Percentiles rank a stretch among this genome's conserved stretches.
Evolutionary conservation across 352 stramenopile genomes (phyloP).

Genomic region (Globisporangium rhizosaccharum): DNA sequence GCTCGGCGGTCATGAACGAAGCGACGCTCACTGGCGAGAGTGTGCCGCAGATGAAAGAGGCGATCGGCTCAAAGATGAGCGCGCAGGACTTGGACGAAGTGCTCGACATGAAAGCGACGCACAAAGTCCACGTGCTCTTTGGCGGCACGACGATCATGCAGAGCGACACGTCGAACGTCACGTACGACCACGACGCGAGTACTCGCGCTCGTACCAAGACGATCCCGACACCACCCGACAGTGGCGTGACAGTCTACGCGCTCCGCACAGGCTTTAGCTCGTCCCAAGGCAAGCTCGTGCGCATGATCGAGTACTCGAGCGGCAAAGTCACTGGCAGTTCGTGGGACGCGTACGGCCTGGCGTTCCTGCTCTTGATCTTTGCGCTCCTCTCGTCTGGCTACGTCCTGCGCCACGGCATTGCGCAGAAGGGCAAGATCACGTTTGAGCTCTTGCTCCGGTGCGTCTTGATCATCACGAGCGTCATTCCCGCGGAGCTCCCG

Average conservation of each 20-base stretch:
- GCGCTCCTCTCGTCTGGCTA: constrained; percentile 93
- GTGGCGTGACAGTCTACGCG: constrained; percentile 92
- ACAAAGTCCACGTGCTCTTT: constrained; percentile 92
- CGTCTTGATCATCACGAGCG: constrained; percentile 98
- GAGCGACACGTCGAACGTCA: constrained; percentile 47
- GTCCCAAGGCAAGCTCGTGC: constrained; percentile 96
- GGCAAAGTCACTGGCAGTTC: constrained; percentile 94
- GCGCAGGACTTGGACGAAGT: constrained; percentile 60
- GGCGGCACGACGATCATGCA: constrained; percentile 91
- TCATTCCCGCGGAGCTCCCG: constrained; percentile 97
- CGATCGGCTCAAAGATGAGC: constrained; percentile 74
- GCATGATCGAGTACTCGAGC: constrained; percentile 97
- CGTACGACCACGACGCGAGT: constrained; percentile 8
- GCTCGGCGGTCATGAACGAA: constrained; percentile 97
- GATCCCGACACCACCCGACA: constrained; percentile 82
- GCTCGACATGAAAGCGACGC: constrained; percentile 82
- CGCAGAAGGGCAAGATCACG: constrained; percentile 88
- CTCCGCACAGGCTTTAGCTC: constrained; percentile 97
- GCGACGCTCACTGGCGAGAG: constrained; percentile 98
- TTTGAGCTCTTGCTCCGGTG: constrained; percentile 97
- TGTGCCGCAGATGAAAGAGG: constrained; percentile 97
- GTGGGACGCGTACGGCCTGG: constrained; percentile 95
- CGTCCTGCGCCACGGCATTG: constrained; percentile 89
- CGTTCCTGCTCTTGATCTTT: constrained; percentile 95
- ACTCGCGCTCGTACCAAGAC: constrained; percentile 14